phyloP scores from a whole-genome alignment of 768 basidiomycete genomes.

The Agrocybe pediades region DNA sequence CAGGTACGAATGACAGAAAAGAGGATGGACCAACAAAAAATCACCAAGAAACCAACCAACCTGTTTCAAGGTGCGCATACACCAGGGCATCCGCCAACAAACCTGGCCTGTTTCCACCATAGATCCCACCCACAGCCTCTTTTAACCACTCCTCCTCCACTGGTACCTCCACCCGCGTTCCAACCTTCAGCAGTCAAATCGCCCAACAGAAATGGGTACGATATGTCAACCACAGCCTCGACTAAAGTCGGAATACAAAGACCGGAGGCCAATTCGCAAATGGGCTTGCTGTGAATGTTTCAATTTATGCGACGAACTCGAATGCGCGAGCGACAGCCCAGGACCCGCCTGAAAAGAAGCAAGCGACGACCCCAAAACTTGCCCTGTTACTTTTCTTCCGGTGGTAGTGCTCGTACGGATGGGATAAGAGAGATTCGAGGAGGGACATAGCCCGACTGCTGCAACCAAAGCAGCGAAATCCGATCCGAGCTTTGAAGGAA shows the following conservation, averaged over 20 bases:
- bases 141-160: too few species aligned
- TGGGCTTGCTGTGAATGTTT: slow-evolving; percentile 28
- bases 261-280: slow-evolving; percentile 70
- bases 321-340: slow-evolving; percentile 24
- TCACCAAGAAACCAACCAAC: too few species aligned
- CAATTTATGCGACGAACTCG: slow-evolving; percentile 14
- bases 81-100: slow-evolving; percentile 36
- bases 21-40: too few species aligned
- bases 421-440: slow-evolving; percentile 8
- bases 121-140: slow-evolving; percentile 35
- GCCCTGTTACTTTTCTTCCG: neutral
- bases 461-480: slow-evolving; percentile 89
- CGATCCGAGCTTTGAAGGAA: slow-evolving; percentile 73
- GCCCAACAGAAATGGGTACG: slow-evolving; percentile 70
- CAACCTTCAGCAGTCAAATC: slow-evolving; percentile 31
- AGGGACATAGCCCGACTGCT: slow-evolving; percentile 74
- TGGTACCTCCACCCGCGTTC: slow-evolving; percentile 28
- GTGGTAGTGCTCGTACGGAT: slow-evolving; percentile 16
- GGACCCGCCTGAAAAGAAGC: slow-evolving; percentile 49
- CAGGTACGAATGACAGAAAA: too few species aligned
- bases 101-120: slow-evolving; percentile 40
- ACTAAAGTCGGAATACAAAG: slow-evolving; percentile 89
- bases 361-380: slow-evolving; percentile 35
- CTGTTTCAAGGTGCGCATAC: slow-evolving; percentile 66
- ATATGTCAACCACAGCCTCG: slow-evolving; percentile 90